Base-by-base conservation (phyloP, 2,329 filamentous ascomycete species). In the Arachnomyces sp. region DNA sequence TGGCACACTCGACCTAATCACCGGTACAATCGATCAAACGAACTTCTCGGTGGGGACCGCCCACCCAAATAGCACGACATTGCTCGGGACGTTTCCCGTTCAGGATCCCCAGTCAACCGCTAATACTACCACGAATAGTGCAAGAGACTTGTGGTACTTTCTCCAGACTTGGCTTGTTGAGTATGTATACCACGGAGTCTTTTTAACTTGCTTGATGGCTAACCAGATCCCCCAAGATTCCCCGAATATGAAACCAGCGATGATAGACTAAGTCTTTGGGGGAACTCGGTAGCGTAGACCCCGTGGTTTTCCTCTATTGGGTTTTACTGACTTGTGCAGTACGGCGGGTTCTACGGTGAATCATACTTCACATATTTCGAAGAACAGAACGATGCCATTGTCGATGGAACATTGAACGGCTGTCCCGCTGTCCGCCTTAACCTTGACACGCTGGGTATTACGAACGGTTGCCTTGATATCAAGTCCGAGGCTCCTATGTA, bases 131-230 rank as follows among this genome's bases (percentile, higher is more conserved):
- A 56, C 59, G 33, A 68, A 67, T 49, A 66, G 66, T 18, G 72
- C 70, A 3, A 59, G 64, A 45, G 64, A 66, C 4, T 58, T 74
- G 2, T 76, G 73, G 72, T 65, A 71, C 49, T 74, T 75, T 52
- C 61, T 71, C 1, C 72, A 76, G 50, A 63, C 65, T 2, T 81
- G 77, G 63, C 72, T 75, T 40, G 66, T 71, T 7, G 64, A 71
- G 29, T 25, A 25, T 25, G n/a, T 43, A 42, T 36, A 40, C 34
- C 40, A 17, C 43, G 34, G 11, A 35, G 35, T n/a, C 36, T 31
- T 36, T 32, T 6, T 13, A 31, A 13, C 7, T 14, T 12, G 7
- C n/a, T 16, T 11, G 18, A 28, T 37, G 29, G 17, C 15, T 25
- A 25, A 25, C 9, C 20, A 9, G 5, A 25, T 5, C 5, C 20